Evolutionary conservation across 257 asterid species (phyloP).

Genomic region (Solanum megistacrolobum): DNA sequence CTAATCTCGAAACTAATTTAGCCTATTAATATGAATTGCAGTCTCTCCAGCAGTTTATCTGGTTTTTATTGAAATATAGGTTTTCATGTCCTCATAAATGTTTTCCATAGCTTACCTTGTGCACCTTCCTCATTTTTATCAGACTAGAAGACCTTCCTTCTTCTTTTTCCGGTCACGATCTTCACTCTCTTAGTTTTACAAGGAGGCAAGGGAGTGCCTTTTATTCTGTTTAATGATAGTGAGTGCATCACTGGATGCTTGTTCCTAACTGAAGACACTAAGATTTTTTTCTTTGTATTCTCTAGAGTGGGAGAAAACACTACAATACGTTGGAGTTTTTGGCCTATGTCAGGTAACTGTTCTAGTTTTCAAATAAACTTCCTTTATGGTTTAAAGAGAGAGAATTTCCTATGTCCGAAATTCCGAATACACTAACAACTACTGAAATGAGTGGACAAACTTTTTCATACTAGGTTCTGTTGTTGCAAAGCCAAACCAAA

Average conservation of each 20-base stretch:
- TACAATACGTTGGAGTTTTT: constrained; percentile 52
- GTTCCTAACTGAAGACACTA: constrained; percentile 3
- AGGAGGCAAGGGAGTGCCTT: neutral
- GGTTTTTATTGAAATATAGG: neutral
- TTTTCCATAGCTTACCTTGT: neutral
- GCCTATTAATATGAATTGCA: neutral
- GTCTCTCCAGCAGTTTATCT: neutral
- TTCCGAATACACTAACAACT: neutral
- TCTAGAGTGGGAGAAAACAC: constrained; percentile 84
- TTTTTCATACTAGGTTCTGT: neutral
- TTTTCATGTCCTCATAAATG: neutral
- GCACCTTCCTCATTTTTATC: neutral
- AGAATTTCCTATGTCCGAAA: neutral
- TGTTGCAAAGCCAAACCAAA: neutral
- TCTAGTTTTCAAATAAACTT: neutral
- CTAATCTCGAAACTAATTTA: neutral
- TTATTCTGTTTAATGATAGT: neutral
- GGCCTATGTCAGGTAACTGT: constrained; percentile 60
- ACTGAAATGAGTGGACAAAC: neutral
- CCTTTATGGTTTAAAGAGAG: neutral
- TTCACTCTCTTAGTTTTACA: neutral
- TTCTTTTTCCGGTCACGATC: neutral
- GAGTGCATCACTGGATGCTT: neutral
- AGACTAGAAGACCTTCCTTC: neutral
- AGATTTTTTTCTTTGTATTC: neutral